Percentiles rank a stretch among this genome's conserved stretches.
Conservation (phyloP, 208 protist genomes). For the Trypanosoma brucei region DNA sequence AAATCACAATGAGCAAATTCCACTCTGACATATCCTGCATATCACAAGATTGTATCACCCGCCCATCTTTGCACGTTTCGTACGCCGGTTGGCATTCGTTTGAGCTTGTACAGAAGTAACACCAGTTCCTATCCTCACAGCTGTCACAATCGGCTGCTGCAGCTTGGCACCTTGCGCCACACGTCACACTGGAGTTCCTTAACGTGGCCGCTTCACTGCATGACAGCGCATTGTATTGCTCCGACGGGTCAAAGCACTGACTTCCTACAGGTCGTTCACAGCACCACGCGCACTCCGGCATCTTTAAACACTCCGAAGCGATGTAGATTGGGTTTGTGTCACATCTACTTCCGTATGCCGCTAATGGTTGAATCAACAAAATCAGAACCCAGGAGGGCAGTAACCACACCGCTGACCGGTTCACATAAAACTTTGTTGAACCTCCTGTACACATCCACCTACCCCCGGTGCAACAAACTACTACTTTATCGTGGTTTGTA, state of each 20-base stretch:
- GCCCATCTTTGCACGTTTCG: not conserved
- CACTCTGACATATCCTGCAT: constrained; percentile 1
- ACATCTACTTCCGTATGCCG: constrained; percentile 5
- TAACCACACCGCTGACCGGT: not conserved
- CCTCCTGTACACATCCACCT: too few relatives aligned
- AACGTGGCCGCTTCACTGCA: constrained; percentile 25
- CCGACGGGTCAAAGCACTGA: constrained; percentile 29
- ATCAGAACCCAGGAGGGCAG: constrained; percentile 1
- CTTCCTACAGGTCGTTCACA: constrained; percentile 26
- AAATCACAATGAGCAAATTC: constrained; percentile 5
- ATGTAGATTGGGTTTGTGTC: constrained; percentile 19
- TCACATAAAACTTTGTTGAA: not conserved
- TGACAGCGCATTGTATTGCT: not conserved
- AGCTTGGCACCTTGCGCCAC: constrained; percentile 20
- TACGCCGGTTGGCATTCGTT: constrained; percentile 19
- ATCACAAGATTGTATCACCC: constrained; percentile 22
- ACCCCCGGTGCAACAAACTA: too few relatives aligned
- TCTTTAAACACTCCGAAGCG: constrained; percentile 28
- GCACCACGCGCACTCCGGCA: constrained; percentile 31
- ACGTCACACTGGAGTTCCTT: constrained; percentile 17
- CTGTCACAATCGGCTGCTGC: constrained; percentile 8
- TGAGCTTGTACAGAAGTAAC: constrained; percentile 29
- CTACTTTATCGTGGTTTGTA: too few relatives aligned
- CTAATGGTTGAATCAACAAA: not conserved
- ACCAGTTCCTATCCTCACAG: constrained; percentile 31